phyloP scores from a whole-genome alignment of 2,329 filamentous ascomycete genomes.

The Alternaria brassicicola region DNA sequence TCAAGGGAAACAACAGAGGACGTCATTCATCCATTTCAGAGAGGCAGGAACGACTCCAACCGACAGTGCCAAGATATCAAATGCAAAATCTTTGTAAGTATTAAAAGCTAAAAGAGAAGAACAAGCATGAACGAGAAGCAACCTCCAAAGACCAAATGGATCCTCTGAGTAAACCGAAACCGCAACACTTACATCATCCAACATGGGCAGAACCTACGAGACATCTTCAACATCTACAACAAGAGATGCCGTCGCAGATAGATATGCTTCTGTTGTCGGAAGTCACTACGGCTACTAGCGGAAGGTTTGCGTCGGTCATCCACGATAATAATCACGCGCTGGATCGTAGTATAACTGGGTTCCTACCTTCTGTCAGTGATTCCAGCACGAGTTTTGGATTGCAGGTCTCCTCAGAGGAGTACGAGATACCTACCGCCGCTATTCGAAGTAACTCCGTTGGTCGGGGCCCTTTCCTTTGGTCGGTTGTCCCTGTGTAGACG shows the following conservation, averaged over 20 bases:
- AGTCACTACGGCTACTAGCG: neutral
- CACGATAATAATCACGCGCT: slow-evolving; percentile 29
- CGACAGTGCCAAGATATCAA: neutral
- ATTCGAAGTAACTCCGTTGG: neutral
- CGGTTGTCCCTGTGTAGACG: slow-evolving; percentile 42
- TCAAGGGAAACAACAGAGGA: neutral
- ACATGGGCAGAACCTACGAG: neutral
- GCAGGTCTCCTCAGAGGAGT: neutral
- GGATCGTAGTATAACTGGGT: slow-evolving; percentile 32
- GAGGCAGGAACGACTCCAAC: neutral
- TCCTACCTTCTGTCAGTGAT: slow-evolving; percentile 12
- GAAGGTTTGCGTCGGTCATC: neutral
- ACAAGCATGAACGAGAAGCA: neutral
- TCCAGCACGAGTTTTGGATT: neutral
- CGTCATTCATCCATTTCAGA: neutral
- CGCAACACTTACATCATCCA: slow-evolving; percentile 14
- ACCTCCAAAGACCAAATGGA: slow-evolving; percentile 8
- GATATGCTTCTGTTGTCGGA: neutral
- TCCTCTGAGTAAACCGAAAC: slow-evolving; percentile 6
- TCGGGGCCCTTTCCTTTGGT: slow-evolving; percentile 9
- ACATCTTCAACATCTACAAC: slow-evolving; percentile 30
- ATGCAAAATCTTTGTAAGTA: neutral
- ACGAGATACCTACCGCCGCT: slow-evolving; percentile 1
- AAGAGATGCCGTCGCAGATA: slow-evolving; percentile 3
- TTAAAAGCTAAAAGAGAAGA: neutral